Conservation (phyloP, 2,329 filamentous ascomycete genomes). For the Sporothrix inflata region DNA sequence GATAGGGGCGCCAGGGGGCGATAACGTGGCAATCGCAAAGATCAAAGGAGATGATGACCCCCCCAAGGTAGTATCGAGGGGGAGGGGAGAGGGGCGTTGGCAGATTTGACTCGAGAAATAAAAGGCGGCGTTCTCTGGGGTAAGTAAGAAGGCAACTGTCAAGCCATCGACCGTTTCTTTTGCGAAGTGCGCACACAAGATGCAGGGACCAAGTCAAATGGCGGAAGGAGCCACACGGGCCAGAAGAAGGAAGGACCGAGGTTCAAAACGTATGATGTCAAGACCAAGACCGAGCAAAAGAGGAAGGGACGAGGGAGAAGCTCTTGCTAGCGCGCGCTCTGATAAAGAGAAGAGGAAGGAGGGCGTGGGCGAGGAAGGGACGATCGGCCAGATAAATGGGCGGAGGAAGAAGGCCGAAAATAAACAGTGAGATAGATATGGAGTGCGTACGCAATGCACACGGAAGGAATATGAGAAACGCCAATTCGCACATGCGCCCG, state of each 20-base stretch:
- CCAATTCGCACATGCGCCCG: constrained; percentile 18
- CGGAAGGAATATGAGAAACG: neutral
- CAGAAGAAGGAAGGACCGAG: neutral
- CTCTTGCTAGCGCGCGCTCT: neutral
- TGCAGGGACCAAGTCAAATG: neutral
- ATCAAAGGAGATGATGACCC: constrained; percentile 6
- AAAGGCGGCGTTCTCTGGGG: neutral
- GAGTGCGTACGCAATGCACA: neutral
- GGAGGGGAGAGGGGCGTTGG: neutral
- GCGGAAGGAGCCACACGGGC: neutral
- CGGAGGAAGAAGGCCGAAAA: neutral
- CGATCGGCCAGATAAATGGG: neutral
- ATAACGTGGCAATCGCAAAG: constrained; percentile 22
- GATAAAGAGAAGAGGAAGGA: neutral
- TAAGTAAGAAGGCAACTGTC: neutral
- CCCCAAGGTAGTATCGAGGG: neutral
- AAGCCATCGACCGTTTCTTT: constrained; percentile 11
- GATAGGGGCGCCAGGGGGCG: neutral
- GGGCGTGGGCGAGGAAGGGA: neutral
- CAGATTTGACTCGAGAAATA: neutral
- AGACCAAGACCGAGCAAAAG: neutral
- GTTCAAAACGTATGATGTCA: constrained; percentile 9
- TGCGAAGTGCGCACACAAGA: neutral
- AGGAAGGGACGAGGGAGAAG: neutral
- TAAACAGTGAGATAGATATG: neutral